Evolutionary conservation across 345 rosid genomes (phyloP), one percentile per base, ranked within the genome.

Genomic region (Melastoma malabathricum): DNA sequence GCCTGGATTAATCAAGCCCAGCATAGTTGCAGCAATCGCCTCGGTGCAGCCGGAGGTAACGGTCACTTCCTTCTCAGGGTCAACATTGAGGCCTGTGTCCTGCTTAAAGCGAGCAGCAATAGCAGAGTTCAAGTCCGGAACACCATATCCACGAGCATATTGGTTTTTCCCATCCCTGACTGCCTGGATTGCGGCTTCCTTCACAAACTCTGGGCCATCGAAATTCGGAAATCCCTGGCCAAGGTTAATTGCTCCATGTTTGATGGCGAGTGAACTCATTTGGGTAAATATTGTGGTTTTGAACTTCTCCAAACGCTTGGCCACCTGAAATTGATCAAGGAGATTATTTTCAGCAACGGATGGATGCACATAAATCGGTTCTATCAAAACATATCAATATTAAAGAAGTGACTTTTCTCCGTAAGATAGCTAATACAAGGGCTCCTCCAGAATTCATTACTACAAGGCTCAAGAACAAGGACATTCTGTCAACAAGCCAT

Each of bases 201-300:
- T 84, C 13, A 92, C 84, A 66, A 92, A 92, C 17, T 88, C 95
- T 16, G 95, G 97, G 58, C 97, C 97, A 51, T 87, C 98, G 47
- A 92, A 92, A 71, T 84, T 88, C 14, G 98, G 98, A 59, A 92
- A 92, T 50, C 97, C 97, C 68, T 92, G 99, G 31, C 99, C 95
- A 27, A 92, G 71, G 47, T 92, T 92, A 57, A 92, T 79, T 7
- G 97, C 99, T 53, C 95, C 89, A 55, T 83, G 83, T 67, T 84
- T 87, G 59, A 71, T 59, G 43, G 94, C 94, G 46, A 92, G 88
- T 31, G 57, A 67, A 53, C 95, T 88, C 98, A 88, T 92, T 27
- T 92, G 88, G 10, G 97, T 92, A 64, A 88, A 92, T 51, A 92
- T 92, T 17, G 95, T 84, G 2, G 97, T 92, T 71, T 79, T 92